A percentile compares a stretch with the other conserved stretches of the same genome.
Evolutionary conservation across 2,329 filamentous ascomycete genomes (phyloP).

Genomic region (Madurella mycetomatis): DNA sequence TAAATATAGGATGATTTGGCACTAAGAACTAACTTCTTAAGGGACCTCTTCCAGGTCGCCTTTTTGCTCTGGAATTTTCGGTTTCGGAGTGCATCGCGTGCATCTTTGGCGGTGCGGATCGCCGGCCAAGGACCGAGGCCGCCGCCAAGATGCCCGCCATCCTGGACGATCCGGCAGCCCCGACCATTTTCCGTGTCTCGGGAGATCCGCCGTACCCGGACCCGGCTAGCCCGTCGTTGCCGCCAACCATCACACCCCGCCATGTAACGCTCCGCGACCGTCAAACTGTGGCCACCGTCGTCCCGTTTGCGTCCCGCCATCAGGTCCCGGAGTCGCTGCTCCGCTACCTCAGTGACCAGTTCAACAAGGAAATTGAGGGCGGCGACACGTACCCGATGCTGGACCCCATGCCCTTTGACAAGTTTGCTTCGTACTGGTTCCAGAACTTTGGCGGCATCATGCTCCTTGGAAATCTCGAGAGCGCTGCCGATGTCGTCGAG

Average conservation of each 20-base stretch:
- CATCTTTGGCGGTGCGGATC: not conserved
- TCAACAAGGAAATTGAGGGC: constrained; percentile 87
- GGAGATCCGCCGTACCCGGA: constrained; percentile 63
- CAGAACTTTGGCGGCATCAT: constrained; percentile 86
- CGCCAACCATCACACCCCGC: constrained; percentile 63
- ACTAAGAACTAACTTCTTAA: not conserved
- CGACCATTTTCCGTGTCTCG: constrained; percentile 66
- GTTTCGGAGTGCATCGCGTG: not conserved
- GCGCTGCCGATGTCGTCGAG: constrained; percentile 54
- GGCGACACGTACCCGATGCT: constrained; percentile 91
- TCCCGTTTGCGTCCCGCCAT: constrained; percentile 73
- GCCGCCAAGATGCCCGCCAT: constrained; percentile 64
- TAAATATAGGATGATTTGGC: not conserved
- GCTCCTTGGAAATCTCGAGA: constrained; percentile 71
- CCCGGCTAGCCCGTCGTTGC: constrained; percentile 58
- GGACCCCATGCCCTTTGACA: constrained; percentile 66
- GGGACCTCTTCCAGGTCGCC: not conserved
- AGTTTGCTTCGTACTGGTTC: constrained; percentile 83
- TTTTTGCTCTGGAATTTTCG: not conserved
- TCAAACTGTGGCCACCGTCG: constrained; percentile 75
- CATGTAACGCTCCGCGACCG: constrained; percentile 80
- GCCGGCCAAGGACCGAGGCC: not conserved
- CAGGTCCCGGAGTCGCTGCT: constrained; percentile 74
- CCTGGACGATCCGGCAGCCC: constrained; percentile 69
- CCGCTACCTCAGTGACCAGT: constrained; percentile 73